Evolutionary conservation across 2,329 filamentous ascomycete genomes (phyloP).

Genomic region (Aureobasidium musti): DNA sequence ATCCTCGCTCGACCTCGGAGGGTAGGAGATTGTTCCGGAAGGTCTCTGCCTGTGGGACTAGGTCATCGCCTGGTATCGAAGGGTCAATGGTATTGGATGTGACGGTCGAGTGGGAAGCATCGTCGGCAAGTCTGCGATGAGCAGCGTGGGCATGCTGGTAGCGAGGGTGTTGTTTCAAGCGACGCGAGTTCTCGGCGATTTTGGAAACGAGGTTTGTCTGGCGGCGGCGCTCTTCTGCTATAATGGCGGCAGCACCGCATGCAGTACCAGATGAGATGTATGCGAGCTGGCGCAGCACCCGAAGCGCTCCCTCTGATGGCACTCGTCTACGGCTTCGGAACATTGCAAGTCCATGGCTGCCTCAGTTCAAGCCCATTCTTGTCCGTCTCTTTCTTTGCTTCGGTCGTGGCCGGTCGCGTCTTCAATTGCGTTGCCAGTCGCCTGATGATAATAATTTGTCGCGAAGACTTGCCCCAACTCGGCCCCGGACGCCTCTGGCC

Average conservation of each 20-base stretch:
- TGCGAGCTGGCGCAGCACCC: conserved; percentile 43
- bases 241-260: conserved; percentile 40
- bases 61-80: not conserved
- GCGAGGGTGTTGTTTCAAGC: conserved; percentile 29
- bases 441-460: conserved; percentile 6
- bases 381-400: not conserved
- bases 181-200: conserved; percentile 41
- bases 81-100: not conserved
- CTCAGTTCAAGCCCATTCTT: conserved; percentile 7
- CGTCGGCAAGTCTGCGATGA: not conserved
- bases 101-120: not conserved
- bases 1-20: conserved; percentile 25
- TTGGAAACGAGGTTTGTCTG: conserved; percentile 40
- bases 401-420: not conserved
- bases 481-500: not conserved
- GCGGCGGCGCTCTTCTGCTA: conserved; percentile 43
- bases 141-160: conserved; percentile 15
- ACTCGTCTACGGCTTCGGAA: conserved; percentile 39
- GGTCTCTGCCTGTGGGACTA: conserved; percentile 1
- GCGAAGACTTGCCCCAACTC: not conserved
- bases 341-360: conserved; percentile 35
- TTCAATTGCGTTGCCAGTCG: not conserved
- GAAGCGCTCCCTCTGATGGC: conserved; percentile 42
- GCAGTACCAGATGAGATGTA: conserved; percentile 45
- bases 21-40: conserved; percentile 13